Evolutionary conservation across 75 land plant species (phyloP), one percentile per base, ranked within the genome.

Genomic region (Ceratopteris richardii): DNA sequence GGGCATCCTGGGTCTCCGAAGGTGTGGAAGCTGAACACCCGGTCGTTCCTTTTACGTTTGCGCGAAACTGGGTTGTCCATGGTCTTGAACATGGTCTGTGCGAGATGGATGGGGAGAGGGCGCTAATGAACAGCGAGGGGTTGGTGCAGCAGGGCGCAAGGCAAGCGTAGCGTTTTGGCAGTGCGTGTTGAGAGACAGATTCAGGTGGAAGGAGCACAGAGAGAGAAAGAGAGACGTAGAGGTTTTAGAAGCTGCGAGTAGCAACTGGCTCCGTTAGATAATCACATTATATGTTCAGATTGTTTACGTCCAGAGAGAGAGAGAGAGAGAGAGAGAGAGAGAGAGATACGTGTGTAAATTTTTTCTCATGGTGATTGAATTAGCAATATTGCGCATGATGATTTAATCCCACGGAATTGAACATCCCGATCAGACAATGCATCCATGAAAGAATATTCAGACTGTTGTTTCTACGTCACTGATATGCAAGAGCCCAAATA

Each of bases 1-100:
- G 96, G 96, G 57, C 75, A 57, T 7, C 91, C 88, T 0, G 71
- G 63, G 27, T 86, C 80, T 0, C 82, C 82, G 63, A 92, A 92
- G 41, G 44, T 73, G 63, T 82, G 84, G 65, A 92, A 80, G 39
- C 70, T 58, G 56, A 80, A 92, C n/a, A 80, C 66, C 39, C 83
- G 70, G 36, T 83, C 88, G 9, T 77, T 75, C 31, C 82, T 72
- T 63, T 60, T 79, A 66, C 85, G 82, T 69, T 77, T 86, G n/a
- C 48, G n/a, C 14, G 48, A n/a, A 20, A 3, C 21, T 2, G 48
- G 48, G 48, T 17, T 17, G 1, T 17, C 21, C 21, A 20, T 17
- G 48, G 48, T 5, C 21, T 17, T 46, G 48, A 17, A 46, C 21
- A 20, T n/a, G 48, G 48, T 9, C n/a, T n/a, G n/a, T n/a, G n/a